Percentiles rank a stretch among this genome's conserved stretches.
Conservation (phyloP, 1,139 yeast species). For the Taiozyma sp. region DNA sequence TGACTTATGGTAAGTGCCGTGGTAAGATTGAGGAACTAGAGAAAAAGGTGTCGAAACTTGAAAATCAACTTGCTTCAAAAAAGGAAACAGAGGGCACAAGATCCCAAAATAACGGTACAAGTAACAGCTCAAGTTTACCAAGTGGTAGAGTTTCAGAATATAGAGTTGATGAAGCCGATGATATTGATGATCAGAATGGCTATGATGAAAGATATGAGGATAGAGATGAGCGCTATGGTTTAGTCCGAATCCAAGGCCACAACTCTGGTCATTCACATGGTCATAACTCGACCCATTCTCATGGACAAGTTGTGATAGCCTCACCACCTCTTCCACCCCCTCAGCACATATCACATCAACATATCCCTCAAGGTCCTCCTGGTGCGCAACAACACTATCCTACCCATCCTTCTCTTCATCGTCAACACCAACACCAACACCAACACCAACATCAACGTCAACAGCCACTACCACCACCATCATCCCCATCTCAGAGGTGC, state of each 20-base stretch:
- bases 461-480: not conserved
- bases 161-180: not conserved
- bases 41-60: not conserved
- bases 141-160: not conserved
- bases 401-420: not conserved
- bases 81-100: not conserved
- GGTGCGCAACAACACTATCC: not conserved
- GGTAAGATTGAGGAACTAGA: constrained; percentile 1
- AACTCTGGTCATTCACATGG: not conserved
- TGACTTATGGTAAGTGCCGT: not conserved
- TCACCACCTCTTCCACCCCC: not conserved
- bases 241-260: not conserved
- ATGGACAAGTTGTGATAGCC: not conserved
- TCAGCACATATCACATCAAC: not conserved
- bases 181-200: not conserved
- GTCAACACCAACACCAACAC: not conserved
- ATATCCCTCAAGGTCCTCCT: not conserved
- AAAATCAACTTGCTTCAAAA: not conserved
- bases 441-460: not conserved
- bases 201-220: not conserved
- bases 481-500: not conserved
- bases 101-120: not conserved
- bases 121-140: not conserved
- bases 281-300: not conserved
- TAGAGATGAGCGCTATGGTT: not conserved